phyloP scores from a whole-genome alignment of 169 alveolate species.

The Plasmodium berghei region DNA sequence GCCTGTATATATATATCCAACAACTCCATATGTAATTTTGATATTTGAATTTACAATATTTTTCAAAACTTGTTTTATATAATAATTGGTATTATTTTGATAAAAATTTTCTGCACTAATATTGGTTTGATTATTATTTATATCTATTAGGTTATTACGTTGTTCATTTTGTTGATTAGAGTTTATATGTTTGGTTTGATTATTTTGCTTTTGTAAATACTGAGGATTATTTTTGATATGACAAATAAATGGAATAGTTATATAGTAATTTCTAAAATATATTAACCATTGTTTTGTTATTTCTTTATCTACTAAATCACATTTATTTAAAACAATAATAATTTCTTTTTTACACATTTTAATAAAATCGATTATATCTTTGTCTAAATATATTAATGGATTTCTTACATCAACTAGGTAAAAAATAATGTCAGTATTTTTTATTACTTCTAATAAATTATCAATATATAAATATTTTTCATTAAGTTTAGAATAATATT shows the following conservation, averaged over 20 bases:
- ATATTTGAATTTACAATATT: background rate
- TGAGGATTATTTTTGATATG: slow-evolving; percentile 1
- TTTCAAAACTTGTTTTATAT: slow-evolving; percentile 14
- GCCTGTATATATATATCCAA: slow-evolving; percentile 75
- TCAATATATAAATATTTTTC: slow-evolving; percentile 47
- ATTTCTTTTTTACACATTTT: slow-evolving; percentile 56
- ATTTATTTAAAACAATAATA: slow-evolving; percentile 57
- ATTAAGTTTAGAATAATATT: slow-evolving; percentile 18
- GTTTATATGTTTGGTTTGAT: background rate
- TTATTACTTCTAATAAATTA: slow-evolving; percentile 48
- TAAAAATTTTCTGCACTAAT: background rate
- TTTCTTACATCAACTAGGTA: slow-evolving; percentile 55
- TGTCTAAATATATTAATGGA: slow-evolving; percentile 55
- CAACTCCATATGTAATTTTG: slow-evolving; percentile 51
- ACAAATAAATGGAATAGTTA: slow-evolving; percentile 56
- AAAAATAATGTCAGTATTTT: slow-evolving; percentile 49
- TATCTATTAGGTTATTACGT: no score
- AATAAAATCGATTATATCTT: slow-evolving; percentile 53
- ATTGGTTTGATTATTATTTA: background rate
- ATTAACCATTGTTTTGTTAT: slow-evolving; percentile 50
- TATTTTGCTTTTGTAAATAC: background rate
- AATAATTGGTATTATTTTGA: background rate
- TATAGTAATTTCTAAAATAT: slow-evolving; percentile 34
- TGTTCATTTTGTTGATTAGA: background rate
- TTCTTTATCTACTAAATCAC: slow-evolving; percentile 50